A percentile compares a stretch with the other conserved stretches of the same genome.
Conservation (phyloP, 768 basidiomycete species). For the Mrakia frigida region DNA sequence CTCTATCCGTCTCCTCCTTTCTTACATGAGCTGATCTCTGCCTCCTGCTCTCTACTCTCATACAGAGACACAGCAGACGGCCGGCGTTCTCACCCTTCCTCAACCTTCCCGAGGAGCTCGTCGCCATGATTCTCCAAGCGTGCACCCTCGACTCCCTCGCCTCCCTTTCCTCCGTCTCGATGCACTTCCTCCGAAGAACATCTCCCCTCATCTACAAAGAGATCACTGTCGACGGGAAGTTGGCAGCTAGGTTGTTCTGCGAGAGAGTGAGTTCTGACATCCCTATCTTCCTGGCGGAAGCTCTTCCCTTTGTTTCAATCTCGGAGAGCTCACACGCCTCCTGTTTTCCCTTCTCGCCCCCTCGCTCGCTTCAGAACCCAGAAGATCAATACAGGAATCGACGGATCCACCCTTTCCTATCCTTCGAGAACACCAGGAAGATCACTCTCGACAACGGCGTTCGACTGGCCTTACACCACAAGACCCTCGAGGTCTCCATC, state of each 20-base stretch:
- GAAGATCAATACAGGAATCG: background rate
- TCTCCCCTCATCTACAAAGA: background rate
- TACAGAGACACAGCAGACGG: background rate
- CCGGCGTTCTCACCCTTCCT: background rate
- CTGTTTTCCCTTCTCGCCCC: no score
- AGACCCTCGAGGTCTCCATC: background rate
- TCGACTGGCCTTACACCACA: background rate
- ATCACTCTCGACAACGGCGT: background rate
- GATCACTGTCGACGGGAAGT: background rate
- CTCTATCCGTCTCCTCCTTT: background rate
- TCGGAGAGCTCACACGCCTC: background rate
- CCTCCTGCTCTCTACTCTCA: background rate
- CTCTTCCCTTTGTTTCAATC: background rate
- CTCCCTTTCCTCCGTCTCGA: background rate
- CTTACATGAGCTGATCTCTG: background rate
- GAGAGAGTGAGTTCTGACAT: background rate
- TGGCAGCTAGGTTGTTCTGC: background rate
- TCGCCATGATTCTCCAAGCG: background rate
- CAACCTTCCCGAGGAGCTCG: background rate
- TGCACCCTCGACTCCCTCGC: background rate
- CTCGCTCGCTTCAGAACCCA: background rate
- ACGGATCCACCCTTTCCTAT: background rate
- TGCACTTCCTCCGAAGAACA: background rate
- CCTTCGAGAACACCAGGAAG: slow-evolving; percentile 4
- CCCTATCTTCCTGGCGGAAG: background rate